Conservation (phyloP, 352 stramenopile genomes). For the Pythium guiyangense region DNA sequence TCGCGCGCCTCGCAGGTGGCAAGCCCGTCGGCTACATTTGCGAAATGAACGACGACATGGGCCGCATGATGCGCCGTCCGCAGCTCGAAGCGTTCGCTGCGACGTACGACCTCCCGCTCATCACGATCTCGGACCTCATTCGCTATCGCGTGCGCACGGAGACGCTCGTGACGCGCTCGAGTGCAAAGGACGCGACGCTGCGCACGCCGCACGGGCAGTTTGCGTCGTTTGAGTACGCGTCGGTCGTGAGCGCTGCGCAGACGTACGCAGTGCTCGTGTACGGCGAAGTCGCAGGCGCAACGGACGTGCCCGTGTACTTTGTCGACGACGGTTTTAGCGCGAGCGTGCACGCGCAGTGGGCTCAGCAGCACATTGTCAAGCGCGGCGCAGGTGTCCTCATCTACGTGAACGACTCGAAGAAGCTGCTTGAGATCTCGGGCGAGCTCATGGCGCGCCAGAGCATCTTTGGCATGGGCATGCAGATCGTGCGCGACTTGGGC, state of each 20-base stretch:
- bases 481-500: constrained; percentile 57
- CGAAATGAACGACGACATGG: constrained; percentile 83
- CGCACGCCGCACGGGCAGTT: constrained; percentile 70
- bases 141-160: constrained; percentile 89
- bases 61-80: constrained; percentile 69
- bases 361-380: constrained; percentile 47
- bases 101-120: constrained; percentile 90
- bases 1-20: constrained; percentile 90
- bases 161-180: constrained; percentile 60
- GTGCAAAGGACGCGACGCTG: constrained; percentile 15
- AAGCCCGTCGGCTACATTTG: constrained; percentile 87
- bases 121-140: constrained; percentile 96
- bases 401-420: constrained; percentile 51
- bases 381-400: constrained; percentile 47
- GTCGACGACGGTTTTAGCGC: constrained; percentile 60
- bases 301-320: constrained; percentile 56
- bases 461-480: constrained; percentile 81
- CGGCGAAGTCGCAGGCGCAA: too few relatives aligned
- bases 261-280: too few relatives aligned
- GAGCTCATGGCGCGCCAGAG: constrained; percentile 82
- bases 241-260: constrained; percentile 38
- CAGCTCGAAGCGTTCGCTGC: constrained; percentile 88
- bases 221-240: constrained; percentile 56
- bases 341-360: constrained; percentile 63
- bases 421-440: constrained; percentile 70